These are phyloP conservation scores for Calonectria naviculata DNA, from an alignment of 2,329 filamentous ascomycete genomes.

Conservation along the genomic window DNA sequence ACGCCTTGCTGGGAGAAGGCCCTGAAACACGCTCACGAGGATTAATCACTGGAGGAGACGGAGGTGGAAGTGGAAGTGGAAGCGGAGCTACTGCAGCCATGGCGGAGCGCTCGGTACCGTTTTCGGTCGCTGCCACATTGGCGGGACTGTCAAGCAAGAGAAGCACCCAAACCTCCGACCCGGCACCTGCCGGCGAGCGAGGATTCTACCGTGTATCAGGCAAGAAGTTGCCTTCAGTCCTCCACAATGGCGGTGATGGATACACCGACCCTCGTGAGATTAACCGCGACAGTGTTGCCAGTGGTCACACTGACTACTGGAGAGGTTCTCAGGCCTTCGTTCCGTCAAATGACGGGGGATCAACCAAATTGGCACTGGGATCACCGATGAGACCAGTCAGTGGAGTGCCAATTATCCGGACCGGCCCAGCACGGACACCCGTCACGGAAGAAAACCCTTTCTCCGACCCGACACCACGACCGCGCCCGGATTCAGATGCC, in stretches of 20 bases:
- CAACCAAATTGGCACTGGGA: constrained; percentile 62
- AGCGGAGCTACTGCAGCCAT: constrained; percentile 51
- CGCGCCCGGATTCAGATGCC: constrained; percentile 39
- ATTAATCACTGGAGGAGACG: constrained; percentile 40
- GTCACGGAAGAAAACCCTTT: constrained; percentile 67
- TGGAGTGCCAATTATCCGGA: constrained; percentile 69
- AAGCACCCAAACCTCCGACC: constrained; percentile 35
- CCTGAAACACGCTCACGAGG: constrained; percentile 44
- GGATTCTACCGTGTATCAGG: constrained; percentile 75
- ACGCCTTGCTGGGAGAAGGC: constrained; percentile 56
- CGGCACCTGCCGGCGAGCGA: constrained; percentile 58
- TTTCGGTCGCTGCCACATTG: constrained; percentile 60
- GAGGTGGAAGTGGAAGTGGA: constrained; percentile 24
- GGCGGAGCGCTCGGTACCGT: constrained; percentile 55
- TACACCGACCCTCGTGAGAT: constrained; percentile 61
- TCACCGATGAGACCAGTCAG: constrained; percentile 70
- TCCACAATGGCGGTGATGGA: constrained; percentile 72
- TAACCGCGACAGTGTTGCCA: constrained; percentile 53
- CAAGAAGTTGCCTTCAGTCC: constrained; percentile 71
- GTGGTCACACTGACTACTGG: constrained; percentile 63
- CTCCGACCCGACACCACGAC: constrained; percentile 46
- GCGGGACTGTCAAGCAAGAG: constrained; percentile 58
- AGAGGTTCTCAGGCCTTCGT: constrained; percentile 63
- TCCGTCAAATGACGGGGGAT: constrained; percentile 42
- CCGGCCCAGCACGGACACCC: constrained; percentile 74